Base-by-base conservation (phyloP, 306 rosid genomes). In the Gynostemma pentaphyllum region DNA sequence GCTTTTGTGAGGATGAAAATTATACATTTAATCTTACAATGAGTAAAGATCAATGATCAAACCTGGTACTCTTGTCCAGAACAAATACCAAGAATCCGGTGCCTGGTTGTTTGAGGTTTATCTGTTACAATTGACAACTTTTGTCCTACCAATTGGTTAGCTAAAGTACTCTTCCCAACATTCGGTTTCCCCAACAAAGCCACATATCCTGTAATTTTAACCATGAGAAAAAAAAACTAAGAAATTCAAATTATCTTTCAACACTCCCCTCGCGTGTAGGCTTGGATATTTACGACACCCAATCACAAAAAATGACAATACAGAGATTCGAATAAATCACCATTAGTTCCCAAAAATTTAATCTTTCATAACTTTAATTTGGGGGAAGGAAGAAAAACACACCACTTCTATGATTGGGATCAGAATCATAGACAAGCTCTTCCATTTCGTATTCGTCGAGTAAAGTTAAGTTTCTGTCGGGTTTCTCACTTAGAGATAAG, bases 91-190 rank as follows among this genome's bases (percentile, higher is more conserved):
- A 88, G 99, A 79, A 92, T 67, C 36, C 99, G 90, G 72, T 92
- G 99, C 69, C 96, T 80, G 0, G 96, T 92, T 1, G 99, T 92
- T 74, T 92, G 99, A 74, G 99, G 99, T 71, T 92, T 92, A 81
- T 88, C 87, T 1, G 96, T 88, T 70, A 92, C 99, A 70, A 92
- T 88, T 5, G 99, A 86, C 75, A 92, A 70, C 85, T 84, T 92
- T 59, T 86, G 99, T 5, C 99, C 99, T 48, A 92, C 68, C 94
- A 92, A 87, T 77, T 88, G 96, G 77, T 92, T 88, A 27, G 95
- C 81, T 11, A 92, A 83, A 39, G 99, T 92, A 66, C 99, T 92
- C 82, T 92, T 92, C 14, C 99, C 99, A 60, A 92, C 96, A 73
- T 92, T 88, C 39, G 99, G 99, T 81, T 78, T 88, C 67, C 99